Conservation (phyloP, 805 yeast genomes). For the Teunomyces barrocoloradensis region DNA sequence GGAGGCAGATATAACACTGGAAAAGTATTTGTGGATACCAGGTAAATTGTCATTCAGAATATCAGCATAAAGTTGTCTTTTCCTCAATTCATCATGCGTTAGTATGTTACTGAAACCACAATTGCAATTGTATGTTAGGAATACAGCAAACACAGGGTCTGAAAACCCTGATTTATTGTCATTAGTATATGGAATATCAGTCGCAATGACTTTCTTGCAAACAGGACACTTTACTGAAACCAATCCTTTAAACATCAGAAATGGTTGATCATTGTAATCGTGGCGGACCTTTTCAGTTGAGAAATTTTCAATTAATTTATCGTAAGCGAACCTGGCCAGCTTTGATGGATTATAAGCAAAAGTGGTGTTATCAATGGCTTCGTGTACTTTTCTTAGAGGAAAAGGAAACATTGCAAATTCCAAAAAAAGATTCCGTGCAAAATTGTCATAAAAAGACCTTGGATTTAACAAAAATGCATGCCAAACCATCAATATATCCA, state of each 20-base stretch:
- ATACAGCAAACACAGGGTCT: slow-evolving; percentile 9
- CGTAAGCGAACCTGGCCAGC: not conserved
- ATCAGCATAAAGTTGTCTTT: slow-evolving; percentile 17
- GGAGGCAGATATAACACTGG: slow-evolving; percentile 8
- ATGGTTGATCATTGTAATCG: not conserved
- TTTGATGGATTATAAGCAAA: slow-evolving; percentile 8
- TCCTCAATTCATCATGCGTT: slow-evolving; percentile 21
- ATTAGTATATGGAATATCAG: slow-evolving; percentile 11
- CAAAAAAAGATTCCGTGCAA: slow-evolving; percentile 13
- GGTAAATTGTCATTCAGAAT: slow-evolving; percentile 5
- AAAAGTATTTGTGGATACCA: slow-evolving; percentile 9
- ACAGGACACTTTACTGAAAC: slow-evolving; percentile 14
- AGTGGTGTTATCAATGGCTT: slow-evolving; percentile 10
- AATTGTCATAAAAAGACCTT: slow-evolving; percentile 12
- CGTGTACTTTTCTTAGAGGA: slow-evolving; percentile 13
- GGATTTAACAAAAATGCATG: slow-evolving; percentile 22
- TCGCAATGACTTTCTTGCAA: slow-evolving; percentile 10
- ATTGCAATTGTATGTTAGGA: slow-evolving; percentile 6
- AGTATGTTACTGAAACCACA: slow-evolving; percentile 13
- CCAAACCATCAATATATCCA: slow-evolving; percentile 25
- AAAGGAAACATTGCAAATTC: slow-evolving; percentile 17
- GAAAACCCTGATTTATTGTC: slow-evolving; percentile 12
- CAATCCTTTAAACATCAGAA: slow-evolving; percentile 4
- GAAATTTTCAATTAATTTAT: not conserved
- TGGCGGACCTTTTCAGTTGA: not conserved